Base-by-base conservation (phyloP, 345 rosid genomes). In the Corchorus olitorius region DNA sequence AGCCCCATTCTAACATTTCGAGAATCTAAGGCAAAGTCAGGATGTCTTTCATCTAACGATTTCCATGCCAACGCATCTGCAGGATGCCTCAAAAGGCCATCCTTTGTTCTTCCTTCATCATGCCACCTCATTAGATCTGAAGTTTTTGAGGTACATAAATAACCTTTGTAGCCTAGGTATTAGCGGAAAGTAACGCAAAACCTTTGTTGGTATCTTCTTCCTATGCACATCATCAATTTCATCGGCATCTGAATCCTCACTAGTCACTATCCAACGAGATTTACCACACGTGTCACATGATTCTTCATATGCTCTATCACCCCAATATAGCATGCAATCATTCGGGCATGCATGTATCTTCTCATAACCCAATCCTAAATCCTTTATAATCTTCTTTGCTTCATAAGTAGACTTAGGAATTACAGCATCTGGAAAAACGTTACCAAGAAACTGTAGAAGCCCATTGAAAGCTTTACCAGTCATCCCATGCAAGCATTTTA, bases 81-180 rank as follows among this genome's bases (percentile, higher is more conserved):
- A 27, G 70, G 70, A 43, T 79, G 78, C 16, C 70, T 45, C 20
- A 68, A 9, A 3, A 14, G 6, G 0, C 56, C 43, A 56, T 74
- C 52, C 33, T 66, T 16, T 10, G 10, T 8, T 11, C 61, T 41
- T 4, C 12, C 27, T 20, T 63, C 72, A 17, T 69, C 20, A 70
- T 79, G 77, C 78, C 78, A 74, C 15, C 61, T 19, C 74, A 79
- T 79, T 2, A 17, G 13, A 13, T 2, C 5, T 1, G 76, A 49
- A 17, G 59, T 41, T 5, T 70, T 4, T 5, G 3, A n/a, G 4
- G 63, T n/a, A 62, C 55, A 75, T 59, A 27, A 46, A 67, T 5
- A 70, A 14, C 0, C 74, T 33, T 14, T 70, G 45, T 1, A 50
- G 74, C 12, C 74, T 27, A 22, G 62, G 79, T 2, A 9, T 70